Evolutionary conservation across 345 rosid genomes (phyloP).

Genomic region (Populus alba): DNA sequence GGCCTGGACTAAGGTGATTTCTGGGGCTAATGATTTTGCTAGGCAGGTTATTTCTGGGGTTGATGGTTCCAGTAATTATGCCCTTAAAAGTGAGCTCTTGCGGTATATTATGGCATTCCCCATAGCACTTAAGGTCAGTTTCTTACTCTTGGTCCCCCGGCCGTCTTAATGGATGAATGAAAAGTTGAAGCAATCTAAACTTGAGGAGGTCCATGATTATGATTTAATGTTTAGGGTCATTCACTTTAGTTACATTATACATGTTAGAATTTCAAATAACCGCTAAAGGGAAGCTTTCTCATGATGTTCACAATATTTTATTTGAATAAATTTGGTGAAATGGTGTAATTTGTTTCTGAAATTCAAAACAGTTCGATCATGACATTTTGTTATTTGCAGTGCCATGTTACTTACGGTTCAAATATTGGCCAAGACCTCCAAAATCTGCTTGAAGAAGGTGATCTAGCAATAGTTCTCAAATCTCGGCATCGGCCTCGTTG

Average conservation of each 20-base stretch:
- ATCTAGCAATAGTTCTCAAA: constrained; percentile 60
- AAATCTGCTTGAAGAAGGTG: constrained; percentile 64
- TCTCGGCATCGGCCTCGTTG: constrained; percentile 82
- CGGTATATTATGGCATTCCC: constrained; percentile 83
- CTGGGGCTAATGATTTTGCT: constrained; percentile 70
- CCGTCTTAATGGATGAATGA: too few relatives aligned
- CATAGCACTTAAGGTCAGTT: constrained; percentile 73
- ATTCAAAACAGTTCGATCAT: neutral
- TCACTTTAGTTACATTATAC: too few relatives aligned
- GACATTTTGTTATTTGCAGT: constrained; percentile 44
- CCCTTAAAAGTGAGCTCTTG: constrained; percentile 50
- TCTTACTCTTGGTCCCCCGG: neutral
- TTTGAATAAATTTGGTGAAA: constrained; percentile 10
- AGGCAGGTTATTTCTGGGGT: constrained; percentile 51
- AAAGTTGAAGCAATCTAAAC: neutral
- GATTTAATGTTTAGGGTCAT: too few relatives aligned
- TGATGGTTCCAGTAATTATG: constrained; percentile 42
- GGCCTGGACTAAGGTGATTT: constrained; percentile 77
- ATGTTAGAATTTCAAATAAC: too few relatives aligned
- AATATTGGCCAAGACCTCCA: constrained; percentile 61
- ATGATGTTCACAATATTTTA: neutral
- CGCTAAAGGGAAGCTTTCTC: neutral
- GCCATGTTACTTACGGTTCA: constrained; percentile 75
- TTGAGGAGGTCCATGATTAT: too few relatives aligned
- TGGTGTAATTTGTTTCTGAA: neutral